These are phyloP conservation scores for Blastosporella zonata DNA, from an alignment of 1,284 basidiomycete species.

Conservation along the genomic window DNA sequence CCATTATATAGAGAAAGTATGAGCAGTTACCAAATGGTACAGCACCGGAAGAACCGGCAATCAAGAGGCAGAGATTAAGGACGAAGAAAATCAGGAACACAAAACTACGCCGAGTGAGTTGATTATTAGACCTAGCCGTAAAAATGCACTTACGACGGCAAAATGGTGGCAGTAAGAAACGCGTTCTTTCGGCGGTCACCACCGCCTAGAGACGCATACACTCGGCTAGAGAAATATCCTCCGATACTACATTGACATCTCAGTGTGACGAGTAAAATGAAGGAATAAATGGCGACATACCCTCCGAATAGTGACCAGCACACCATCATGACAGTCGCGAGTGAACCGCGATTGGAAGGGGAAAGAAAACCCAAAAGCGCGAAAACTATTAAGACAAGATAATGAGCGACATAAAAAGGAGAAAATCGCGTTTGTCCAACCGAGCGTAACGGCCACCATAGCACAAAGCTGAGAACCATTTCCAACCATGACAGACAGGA, in stretches of 20 bases:
- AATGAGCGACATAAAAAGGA: background rate
- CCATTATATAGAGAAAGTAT: background rate
- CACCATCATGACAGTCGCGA: slow-evolving; percentile 95
- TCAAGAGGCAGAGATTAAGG: slow-evolving; percentile 84
- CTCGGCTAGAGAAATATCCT: slow-evolving; percentile 86
- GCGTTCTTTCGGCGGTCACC: slow-evolving; percentile 79
- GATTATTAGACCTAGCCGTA: background rate
- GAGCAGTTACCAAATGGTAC: slow-evolving; percentile 82
- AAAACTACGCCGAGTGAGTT: slow-evolving; percentile 46
- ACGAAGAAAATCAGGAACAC: slow-evolving; percentile 84
- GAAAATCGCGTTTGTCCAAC: slow-evolving; percentile 36
- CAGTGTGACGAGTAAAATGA: background rate
- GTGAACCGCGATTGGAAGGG: slow-evolving; percentile 91
- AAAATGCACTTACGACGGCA: slow-evolving; percentile 69
- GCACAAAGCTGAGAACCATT: slow-evolving; percentile 89
- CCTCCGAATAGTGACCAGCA: slow-evolving; percentile 93
- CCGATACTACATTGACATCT: slow-evolving; percentile 54
- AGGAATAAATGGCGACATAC: slow-evolving; percentile 34
- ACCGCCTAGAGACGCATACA: slow-evolving; percentile 85
- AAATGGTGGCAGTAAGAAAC: slow-evolving; percentile 82
- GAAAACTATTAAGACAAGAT: slow-evolving; percentile 61
- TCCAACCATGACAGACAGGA: slow-evolving; percentile 84
- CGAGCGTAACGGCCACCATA: slow-evolving; percentile 88
- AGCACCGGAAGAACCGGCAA: slow-evolving; percentile 88
- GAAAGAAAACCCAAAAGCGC: slow-evolving; percentile 97